Conservation (phyloP, 208 protist genomes). For the Herpetomonas samuelpessoai region DNA sequence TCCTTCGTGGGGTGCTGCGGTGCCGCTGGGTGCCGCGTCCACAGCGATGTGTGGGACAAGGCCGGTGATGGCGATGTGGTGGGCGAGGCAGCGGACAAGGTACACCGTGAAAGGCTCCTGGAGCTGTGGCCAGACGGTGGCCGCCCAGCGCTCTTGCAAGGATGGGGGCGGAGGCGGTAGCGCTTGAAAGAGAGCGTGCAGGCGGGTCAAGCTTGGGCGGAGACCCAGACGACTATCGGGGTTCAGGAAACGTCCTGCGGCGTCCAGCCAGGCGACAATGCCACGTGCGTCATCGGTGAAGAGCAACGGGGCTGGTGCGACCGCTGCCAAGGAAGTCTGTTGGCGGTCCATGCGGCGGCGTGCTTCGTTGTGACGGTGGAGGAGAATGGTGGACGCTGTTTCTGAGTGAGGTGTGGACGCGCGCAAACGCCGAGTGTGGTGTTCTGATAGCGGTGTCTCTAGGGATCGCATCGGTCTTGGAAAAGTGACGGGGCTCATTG, state of each 20-base stretch:
- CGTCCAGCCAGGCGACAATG: slow-evolving; percentile 27
- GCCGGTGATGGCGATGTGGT: slow-evolving; percentile 16
- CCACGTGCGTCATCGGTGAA: background rate
- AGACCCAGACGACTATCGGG: slow-evolving; percentile 14
- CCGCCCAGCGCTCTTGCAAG: slow-evolving; percentile 49
- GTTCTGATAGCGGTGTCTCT: too few species aligned
- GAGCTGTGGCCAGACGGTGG: slow-evolving; percentile 44
- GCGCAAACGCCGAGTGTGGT: too few species aligned
- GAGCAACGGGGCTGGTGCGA: background rate
- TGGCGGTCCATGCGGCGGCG: too few species aligned
- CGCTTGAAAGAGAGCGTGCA: slow-evolving; percentile 28
- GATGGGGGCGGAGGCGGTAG: slow-evolving; percentile 30
- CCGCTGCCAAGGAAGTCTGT: too few species aligned
- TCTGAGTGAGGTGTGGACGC: too few species aligned
- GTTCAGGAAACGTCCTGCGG: slow-evolving; percentile 27
- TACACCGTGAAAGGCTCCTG: slow-evolving; percentile 63
- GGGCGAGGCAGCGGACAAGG: slow-evolving; percentile 62
- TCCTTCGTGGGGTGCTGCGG: too few species aligned
- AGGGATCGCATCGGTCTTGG: too few species aligned
- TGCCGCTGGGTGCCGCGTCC: too few species aligned
- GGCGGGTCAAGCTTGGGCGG: slow-evolving; percentile 13
- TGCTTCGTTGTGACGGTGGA: too few species aligned
- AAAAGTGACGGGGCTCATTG: too few species aligned
- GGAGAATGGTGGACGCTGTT: too few species aligned
- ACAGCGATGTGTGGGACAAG: slow-evolving; percentile 5